Conservation (phyloP, 345 rosid species). For the Syzygium grande region DNA sequence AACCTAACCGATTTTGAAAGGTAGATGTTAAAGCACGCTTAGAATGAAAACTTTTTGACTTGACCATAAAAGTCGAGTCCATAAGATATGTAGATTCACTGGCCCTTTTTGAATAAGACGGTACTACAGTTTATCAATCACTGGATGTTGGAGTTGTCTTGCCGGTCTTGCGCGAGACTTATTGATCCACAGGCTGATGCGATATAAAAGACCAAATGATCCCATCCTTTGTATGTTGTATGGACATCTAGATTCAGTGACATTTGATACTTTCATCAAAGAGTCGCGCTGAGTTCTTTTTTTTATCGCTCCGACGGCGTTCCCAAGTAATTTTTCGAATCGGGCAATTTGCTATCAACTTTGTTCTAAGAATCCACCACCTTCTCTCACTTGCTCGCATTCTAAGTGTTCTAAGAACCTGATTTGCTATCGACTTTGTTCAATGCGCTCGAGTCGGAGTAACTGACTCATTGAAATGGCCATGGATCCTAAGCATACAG, state of each 20-base stretch:
- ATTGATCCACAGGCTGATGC: background rate
- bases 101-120: background rate
- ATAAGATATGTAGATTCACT: background rate
- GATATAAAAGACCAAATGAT: no score
- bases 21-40: background rate
- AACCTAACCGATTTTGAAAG: background rate
- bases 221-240: background rate
- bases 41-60: background rate
- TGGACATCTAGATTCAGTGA: background rate
- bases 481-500: background rate
- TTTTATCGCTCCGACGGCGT: background rate
- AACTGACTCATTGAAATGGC: background rate
- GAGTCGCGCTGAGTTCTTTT: no score
- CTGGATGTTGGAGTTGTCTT: background rate
- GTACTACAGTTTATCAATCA: background rate
- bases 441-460: background rate
- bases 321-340: background rate
- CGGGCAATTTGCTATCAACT: no score
- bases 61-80: background rate
- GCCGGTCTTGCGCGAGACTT: background rate
- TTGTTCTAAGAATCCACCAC: background rate
- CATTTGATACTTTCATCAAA: background rate
- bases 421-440: background rate
- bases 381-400: background rate
- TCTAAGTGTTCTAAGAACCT: background rate